phyloP scores from a whole-genome alignment of 1,139 yeast species.

The Geotrichum reessii region DNA sequence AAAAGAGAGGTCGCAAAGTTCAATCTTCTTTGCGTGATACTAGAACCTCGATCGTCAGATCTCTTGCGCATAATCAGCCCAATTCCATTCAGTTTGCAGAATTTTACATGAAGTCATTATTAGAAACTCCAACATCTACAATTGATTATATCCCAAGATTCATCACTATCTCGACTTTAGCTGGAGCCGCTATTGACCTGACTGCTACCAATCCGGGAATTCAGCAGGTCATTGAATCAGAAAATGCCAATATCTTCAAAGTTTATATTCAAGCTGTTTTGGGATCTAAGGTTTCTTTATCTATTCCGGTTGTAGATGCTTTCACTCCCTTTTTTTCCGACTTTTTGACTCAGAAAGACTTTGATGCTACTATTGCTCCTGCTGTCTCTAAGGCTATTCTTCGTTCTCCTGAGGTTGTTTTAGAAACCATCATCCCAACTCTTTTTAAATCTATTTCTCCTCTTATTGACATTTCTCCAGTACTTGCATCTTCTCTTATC shows the following conservation, averaged over 20 bases:
- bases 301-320: constrained; percentile 28
- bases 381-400: constrained; percentile 68
- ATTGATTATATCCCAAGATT: constrained; percentile 23
- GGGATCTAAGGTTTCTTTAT: constrained; percentile 29
- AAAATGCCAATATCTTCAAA: constrained; percentile 24
- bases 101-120: constrained; percentile 23
- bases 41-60: constrained; percentile 24
- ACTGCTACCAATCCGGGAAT: constrained; percentile 27
- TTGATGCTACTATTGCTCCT: constrained; percentile 48
- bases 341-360: constrained; percentile 42
- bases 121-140: constrained; percentile 17
- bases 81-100: constrained; percentile 19
- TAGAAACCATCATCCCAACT: constrained; percentile 48
- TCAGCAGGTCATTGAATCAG: constrained; percentile 21
- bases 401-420: constrained; percentile 73
- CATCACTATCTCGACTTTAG: constrained; percentile 27
- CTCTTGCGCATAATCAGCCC: constrained; percentile 16
- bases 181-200: constrained; percentile 31
- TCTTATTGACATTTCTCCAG: constrained; percentile 37
- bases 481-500: constrained; percentile 49
- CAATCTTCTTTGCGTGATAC: constrained; percentile 30
- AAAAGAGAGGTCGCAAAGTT: constrained; percentile 26
- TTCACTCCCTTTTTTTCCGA: constrained; percentile 43
- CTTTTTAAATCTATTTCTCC: constrained; percentile 41
- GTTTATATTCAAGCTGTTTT: constrained; percentile 31